A percentile compares a stretch with the other conserved stretches of the same genome.
phyloP scores from a whole-genome alignment of 371 early-diverging fungal species.

The Mucor racemosus region DNA sequence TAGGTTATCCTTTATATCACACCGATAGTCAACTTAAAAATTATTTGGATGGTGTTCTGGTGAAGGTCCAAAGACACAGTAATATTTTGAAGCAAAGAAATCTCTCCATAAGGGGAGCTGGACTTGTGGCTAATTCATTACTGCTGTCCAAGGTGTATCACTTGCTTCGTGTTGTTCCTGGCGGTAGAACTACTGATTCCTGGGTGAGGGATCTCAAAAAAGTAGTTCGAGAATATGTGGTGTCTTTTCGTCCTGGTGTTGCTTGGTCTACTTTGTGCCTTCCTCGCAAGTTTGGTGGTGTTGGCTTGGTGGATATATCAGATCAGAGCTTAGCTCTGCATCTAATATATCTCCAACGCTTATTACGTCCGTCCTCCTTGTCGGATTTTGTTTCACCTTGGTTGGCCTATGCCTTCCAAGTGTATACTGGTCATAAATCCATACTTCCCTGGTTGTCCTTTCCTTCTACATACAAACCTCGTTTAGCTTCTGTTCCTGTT shows the following conservation, averaged over 20 bases:
- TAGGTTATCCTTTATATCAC: constrained; percentile 22
- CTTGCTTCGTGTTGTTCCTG: constrained; percentile 1
- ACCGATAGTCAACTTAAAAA: not conserved
- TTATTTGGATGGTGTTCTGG: not conserved
- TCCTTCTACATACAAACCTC: not conserved
- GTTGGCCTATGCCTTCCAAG: not conserved
- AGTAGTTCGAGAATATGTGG: not conserved
- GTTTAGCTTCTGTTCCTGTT: no score
- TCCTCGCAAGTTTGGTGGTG: constrained; percentile 3
- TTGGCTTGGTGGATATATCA: not conserved
- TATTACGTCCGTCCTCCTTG: not conserved
- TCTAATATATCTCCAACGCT: constrained; percentile 5
- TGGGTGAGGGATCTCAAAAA: not conserved
- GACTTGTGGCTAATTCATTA: constrained; percentile 19
- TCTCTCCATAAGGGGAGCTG: constrained; percentile 11
- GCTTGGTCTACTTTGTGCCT: constrained; percentile 7
- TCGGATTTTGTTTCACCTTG: constrained; percentile 9
- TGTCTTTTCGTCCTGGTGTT: not conserved
- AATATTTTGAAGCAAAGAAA: not conserved
- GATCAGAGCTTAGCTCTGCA: constrained; percentile 4
- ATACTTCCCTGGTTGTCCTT: not conserved
- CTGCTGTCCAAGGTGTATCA: constrained; percentile 13
- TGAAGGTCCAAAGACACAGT: constrained; percentile 2
- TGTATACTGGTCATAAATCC: constrained; percentile 5
- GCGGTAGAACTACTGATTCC: not conserved